phyloP scores from a whole-genome alignment of 257 asterid genomes.

The Solanum bukasovii region DNA sequence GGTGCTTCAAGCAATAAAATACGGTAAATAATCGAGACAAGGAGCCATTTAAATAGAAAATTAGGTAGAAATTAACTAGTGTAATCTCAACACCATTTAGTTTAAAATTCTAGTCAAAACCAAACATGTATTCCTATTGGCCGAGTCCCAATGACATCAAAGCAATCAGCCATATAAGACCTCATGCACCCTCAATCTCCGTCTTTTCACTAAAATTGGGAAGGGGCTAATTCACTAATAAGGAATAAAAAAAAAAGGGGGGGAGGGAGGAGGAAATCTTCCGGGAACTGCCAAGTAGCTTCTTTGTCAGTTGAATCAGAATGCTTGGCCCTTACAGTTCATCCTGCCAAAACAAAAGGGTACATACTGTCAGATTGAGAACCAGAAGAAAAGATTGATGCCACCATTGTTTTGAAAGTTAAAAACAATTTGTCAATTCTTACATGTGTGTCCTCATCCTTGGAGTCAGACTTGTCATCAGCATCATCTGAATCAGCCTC shows the following conservation, averaged over 20 bases:
- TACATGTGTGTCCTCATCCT: constrained; percentile 57
- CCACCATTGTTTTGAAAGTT: background rate
- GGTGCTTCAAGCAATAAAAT: background rate
- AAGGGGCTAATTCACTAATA: constrained; percentile 5
- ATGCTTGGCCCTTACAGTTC: constrained; percentile 39
- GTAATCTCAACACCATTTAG: background rate
- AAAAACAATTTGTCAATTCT: background rate
- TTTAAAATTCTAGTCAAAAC: background rate
- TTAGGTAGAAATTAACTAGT: background rate
- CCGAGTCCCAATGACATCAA: constrained; percentile 5
- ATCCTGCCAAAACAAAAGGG: constrained; percentile 41
- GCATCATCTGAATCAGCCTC: constrained; percentile 33
- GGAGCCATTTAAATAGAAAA: background rate
- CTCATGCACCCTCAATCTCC: constrained; percentile 24
- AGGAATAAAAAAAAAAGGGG: background rate
- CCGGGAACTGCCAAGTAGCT: constrained; percentile 7
- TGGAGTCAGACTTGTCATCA: constrained; percentile 20
- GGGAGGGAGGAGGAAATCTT: background rate
- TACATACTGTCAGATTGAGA: background rate
- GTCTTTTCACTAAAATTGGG: constrained; percentile 8
- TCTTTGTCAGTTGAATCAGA: constrained; percentile 1
- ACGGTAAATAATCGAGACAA: background rate
- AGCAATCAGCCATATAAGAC: constrained; percentile 7
- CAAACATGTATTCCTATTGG: constrained; percentile 1
- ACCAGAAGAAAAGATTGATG: no score